Base-by-base conservation (phyloP, 1,284 basidiomycete genomes). In the Moesziomyces sp. region DNA sequence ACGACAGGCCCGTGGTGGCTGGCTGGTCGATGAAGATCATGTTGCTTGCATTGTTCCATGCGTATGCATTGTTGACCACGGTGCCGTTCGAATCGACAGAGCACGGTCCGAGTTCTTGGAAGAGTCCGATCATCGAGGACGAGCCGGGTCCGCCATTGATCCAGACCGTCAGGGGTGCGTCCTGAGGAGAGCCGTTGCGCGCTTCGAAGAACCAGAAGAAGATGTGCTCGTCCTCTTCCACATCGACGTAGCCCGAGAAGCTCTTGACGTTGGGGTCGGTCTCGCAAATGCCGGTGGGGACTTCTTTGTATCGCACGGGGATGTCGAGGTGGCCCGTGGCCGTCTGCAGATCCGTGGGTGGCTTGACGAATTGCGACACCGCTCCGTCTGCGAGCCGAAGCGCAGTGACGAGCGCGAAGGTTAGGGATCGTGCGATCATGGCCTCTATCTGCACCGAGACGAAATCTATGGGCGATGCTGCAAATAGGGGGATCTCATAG, bases 1-100 rank as follows among this genome's bases (percentile, higher is more conserved):
- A 80, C 1, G 60, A 74, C 49, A 76, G 74, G 13, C 80, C 79
- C 0, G 76, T 73, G 3, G 69, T 65, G 34, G 79, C 77, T 0
- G 90, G 90, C 79, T 91, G 91, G 80, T 91, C 91, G 52, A 92
- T 89, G 77, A 91, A 91, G 48, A 92, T 89, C 90, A 89, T 87
- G 78, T 91, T 89, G 8, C 88, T 87, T 47, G 88, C 85, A 65
- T 88, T 88, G 83, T 89, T 91, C 90, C 90, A 91, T 0, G 89
- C 88, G 74, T 85, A 88, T 0, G 88, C 88, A 76, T 91, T 91
- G 59, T 87, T 85, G 21, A 89, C 87, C 30, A 86, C 84, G 1
- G 83, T 86, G 60, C 87, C 88, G 63, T 90, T 88, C 60, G 89
- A 89, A 38, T 86, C 88, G 59, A 90, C 88, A 18, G 87, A 86